A percentile compares a stretch with the other conserved stretches of the same genome.
phyloP scores from a whole-genome alignment of 2,329 filamentous ascomycete species.

The Exophiala xenobiotica region DNA sequence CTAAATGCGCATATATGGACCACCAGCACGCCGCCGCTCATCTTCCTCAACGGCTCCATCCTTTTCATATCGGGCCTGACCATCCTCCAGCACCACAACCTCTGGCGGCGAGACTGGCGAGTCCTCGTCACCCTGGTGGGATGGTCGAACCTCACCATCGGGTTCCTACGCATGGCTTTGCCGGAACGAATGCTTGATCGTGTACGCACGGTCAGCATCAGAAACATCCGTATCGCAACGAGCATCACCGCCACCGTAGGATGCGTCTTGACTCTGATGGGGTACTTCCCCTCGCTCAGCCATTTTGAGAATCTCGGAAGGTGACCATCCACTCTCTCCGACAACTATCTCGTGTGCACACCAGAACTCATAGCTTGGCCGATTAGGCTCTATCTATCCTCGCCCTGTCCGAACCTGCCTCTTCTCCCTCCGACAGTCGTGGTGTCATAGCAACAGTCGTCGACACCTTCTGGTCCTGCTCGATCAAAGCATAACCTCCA shows the following conservation, averaged over 20 bases:
- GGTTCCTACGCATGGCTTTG: slow-evolving; percentile 10
- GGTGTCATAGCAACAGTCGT: background rate
- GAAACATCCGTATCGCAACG: slow-evolving; percentile 6
- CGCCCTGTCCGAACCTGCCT: background rate
- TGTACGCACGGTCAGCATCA: background rate
- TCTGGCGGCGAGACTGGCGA: slow-evolving; percentile 5
- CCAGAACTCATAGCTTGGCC: background rate
- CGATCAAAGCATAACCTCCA: background rate
- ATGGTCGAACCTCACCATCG: slow-evolving; percentile 2
- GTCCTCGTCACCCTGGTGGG: slow-evolving; percentile 11
- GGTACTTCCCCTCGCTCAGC: slow-evolving; percentile 1
- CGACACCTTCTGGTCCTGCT: too few relatives aligned
- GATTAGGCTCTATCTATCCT: background rate
- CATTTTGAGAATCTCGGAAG: background rate
- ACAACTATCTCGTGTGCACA: background rate
- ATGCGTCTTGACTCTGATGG: background rate
- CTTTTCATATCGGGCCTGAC: slow-evolving; percentile 8
- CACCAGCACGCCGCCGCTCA: slow-evolving; percentile 1
- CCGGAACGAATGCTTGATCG: slow-evolving; percentile 18
- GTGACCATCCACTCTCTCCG: background rate
- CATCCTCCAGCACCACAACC: slow-evolving; percentile 5
- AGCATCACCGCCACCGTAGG: background rate
- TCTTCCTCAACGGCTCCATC: slow-evolving; percentile 12
- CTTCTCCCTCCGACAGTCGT: background rate
- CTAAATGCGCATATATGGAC: slow-evolving; percentile 13